Evolutionary conservation across 768 basidiomycete genomes (phyloP).

Genomic region (Mycena olivaceomarginata): DNA sequence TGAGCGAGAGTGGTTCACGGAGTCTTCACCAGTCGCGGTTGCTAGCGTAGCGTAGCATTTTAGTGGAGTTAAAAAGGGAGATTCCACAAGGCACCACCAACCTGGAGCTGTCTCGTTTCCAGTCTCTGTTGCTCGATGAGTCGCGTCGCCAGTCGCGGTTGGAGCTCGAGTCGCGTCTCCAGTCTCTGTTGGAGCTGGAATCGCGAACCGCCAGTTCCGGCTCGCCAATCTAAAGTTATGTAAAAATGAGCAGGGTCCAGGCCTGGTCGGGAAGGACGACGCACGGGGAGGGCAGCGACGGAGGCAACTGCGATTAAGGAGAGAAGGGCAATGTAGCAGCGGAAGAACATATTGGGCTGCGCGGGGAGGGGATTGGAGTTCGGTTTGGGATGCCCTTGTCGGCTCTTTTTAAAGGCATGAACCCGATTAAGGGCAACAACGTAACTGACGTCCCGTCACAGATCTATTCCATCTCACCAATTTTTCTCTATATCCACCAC

Average conservation of each 20-base stretch:
- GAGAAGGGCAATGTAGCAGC: conserved; percentile 57
- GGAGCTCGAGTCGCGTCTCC: conserved; percentile 34
- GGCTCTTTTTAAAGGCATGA: conserved; percentile 58
- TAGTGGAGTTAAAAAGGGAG: too few relatives aligned
- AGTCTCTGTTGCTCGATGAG: conserved; percentile 41
- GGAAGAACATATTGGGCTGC: conserved; percentile 54
- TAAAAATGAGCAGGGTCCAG: conserved; percentile 19
- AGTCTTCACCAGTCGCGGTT: conserved; percentile 47
- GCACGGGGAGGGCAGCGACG: conserved; percentile 62
- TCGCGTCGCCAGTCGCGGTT: conserved; percentile 39
- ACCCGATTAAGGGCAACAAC: conserved; percentile 47
- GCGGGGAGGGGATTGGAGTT: conserved; percentile 38
- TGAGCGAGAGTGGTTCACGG: conserved; percentile 13
- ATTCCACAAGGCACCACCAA: neutral
- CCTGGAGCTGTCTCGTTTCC: conserved; percentile 41
- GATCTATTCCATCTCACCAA: neutral
- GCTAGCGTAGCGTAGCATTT: neutral
- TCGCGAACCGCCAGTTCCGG: conserved; percentile 41
- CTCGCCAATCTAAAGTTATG: conserved; percentile 45
- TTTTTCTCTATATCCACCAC: neutral
- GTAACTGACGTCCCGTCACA: conserved; percentile 35
- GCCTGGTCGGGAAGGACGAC: conserved; percentile 41
- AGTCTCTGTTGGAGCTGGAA: conserved; percentile 36
- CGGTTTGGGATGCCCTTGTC: neutral
- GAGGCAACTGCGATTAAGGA: conserved; percentile 56